phyloP scores from a whole-genome alignment of 2,329 filamentous ascomycete genomes.

The Fusarium torulosum region DNA sequence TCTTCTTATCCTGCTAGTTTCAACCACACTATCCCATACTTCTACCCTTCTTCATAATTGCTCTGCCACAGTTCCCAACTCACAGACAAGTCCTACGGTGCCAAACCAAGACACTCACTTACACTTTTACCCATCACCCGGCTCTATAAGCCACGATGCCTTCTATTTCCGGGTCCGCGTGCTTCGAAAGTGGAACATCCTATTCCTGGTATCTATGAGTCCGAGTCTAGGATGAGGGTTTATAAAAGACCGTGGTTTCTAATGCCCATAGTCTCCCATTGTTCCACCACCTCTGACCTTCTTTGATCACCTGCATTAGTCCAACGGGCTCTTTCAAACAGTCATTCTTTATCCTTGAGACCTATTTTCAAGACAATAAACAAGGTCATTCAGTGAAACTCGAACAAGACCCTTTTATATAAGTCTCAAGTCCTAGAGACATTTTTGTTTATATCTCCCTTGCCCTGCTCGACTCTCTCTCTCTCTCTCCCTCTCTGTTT shows the following conservation, averaged over 20 bases:
- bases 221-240: conserved; percentile 4
- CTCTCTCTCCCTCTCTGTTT: background rate
- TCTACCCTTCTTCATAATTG: background rate
- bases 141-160: conserved; percentile 34
- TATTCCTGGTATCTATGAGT: background rate
- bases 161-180: conserved; percentile 23
- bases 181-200: conserved; percentile 24
- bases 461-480: conserved; percentile 9
- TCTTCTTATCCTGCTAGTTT: background rate
- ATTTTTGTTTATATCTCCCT: conserved; percentile 28
- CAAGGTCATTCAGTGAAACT: conserved; percentile 39
- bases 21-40: conserved; percentile 11
- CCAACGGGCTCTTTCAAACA: conserved; percentile 38
- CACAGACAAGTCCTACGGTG: conserved; percentile 27
- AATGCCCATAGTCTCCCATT: conserved; percentile 12
- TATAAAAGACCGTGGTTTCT: conserved; percentile 19
- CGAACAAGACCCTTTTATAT: conserved; percentile 1
- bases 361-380: conserved; percentile 40
- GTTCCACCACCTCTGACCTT: conserved; percentile 38
- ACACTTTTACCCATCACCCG: conserved; percentile 39
- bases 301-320: conserved; percentile 50
- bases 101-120: conserved; percentile 21
- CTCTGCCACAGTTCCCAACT: conserved; percentile 26
- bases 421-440: conserved; percentile 17
- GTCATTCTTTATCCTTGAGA: conserved; percentile 41